Base-by-base conservation (phyloP, 768 basidiomycete species). In the Russula olivacea region DNA sequence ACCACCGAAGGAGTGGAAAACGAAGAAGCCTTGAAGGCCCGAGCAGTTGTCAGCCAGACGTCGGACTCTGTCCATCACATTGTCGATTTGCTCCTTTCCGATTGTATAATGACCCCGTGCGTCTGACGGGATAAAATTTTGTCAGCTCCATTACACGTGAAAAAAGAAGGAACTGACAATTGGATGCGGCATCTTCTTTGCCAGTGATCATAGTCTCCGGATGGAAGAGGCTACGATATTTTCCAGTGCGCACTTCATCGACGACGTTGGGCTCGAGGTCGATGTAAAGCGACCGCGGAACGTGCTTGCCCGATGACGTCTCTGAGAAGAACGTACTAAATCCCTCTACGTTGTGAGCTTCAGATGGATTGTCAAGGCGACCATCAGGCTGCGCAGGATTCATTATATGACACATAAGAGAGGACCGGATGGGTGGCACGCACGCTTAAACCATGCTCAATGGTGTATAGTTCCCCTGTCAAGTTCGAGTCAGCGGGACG, bases 281-380 rank as follows among this genome's bases (percentile, higher is more conserved):
- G 64, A 99, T 87, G 80, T 98, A 98, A 69, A 99, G 84, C 48
- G 95, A 97, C 70, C 97, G 87, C 56, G 97, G 97, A 63, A 98
- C 96, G 76, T 97, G 90, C 80, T 97, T 97, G 66, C 95, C 96
- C 58, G 92, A 87, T 36, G 86, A 85, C 4, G 96, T 98, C 82
- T 99, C 97, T 41, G 93, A 96, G 81, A 99, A 99, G 83, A 99
- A 99, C 67, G 97, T 99, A 75, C 88, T 91, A 84, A 99, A 98
- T 71, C 97, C 97, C 77, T 85, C 88, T 70, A 93, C 89, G 69
- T 83, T 84, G 63, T 80, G 77, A 57, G 88, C 86, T 48, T 86
- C 84, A 14, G 91, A 87, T 61, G 83, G 83, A 69, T 91, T 89
- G 63, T 83, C 77, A 67, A 97, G 81, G 72, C 95, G 93, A 73